phyloP scores from a whole-genome alignment of 176 grass and related monocot genomes.

The Ensete glaucum region DNA sequence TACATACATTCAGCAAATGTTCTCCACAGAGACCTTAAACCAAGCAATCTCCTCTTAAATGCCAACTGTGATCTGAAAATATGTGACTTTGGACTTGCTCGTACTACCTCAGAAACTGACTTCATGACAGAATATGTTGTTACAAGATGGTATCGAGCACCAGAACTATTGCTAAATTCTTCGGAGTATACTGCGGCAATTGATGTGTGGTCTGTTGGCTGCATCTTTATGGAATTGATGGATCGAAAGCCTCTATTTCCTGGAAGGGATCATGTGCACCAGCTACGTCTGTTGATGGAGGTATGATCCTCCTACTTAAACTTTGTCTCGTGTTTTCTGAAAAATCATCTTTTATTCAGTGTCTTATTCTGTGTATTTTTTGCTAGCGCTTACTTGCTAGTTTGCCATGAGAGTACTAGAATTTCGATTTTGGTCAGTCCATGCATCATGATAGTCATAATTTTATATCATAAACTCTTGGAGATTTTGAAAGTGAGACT shows the following conservation, averaged over 20 bases:
- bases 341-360: neutral
- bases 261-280: slow-evolving; percentile 93
- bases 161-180: slow-evolving; percentile 78
- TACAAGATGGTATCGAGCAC: slow-evolving; percentile 93
- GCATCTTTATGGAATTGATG: slow-evolving; percentile 98
- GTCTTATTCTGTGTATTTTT: slow-evolving; percentile 1
- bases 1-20: slow-evolving; percentile 81
- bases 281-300: slow-evolving; percentile 86
- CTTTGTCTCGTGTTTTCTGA: slow-evolving; percentile 13
- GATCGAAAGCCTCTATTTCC: slow-evolving; percentile 86
- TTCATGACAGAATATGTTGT: slow-evolving; percentile 80
- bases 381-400: too few species aligned
- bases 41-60: slow-evolving; percentile 41
- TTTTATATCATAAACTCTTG: too few species aligned
- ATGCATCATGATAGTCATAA: neutral
- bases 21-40: slow-evolving; percentile 64
- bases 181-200: slow-evolving; percentile 90
- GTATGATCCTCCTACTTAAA: slow-evolving; percentile 28
- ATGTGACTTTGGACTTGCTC: slow-evolving; percentile 57
- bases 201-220: slow-evolving; percentile 97
- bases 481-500: neutral
- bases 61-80: slow-evolving; percentile 28
- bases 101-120: slow-evolving; percentile 41
- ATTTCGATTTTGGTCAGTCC: too few species aligned
- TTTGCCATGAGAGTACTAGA: too few species aligned